A percentile compares a stretch with the other conserved stretches of the same genome.
phyloP scores from a whole-genome alignment of 106 monocot genomes.

The Chionographis japonica region DNA sequence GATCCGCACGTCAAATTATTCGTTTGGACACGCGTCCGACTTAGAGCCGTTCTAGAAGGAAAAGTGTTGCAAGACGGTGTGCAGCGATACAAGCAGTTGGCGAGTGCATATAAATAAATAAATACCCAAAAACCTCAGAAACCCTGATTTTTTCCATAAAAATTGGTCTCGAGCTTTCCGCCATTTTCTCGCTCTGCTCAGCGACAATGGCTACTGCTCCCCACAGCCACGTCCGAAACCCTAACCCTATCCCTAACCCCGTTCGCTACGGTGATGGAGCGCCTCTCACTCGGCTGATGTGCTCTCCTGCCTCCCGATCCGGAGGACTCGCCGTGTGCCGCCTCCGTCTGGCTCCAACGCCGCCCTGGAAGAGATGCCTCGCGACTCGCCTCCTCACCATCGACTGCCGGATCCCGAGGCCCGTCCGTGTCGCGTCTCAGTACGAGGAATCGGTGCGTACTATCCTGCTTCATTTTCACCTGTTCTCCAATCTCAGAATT shows the following conservation, averaged over 20 bases:
- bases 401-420: constrained; percentile 9
- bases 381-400: not conserved
- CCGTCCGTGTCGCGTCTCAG: not conserved
- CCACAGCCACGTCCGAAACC: constrained; percentile 12
- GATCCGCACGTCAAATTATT: no score
- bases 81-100: no score
- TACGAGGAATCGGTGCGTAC: constrained; percentile 38
- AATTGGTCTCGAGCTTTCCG: not conserved
- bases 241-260: constrained; percentile 15
- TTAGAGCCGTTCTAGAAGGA: no score
- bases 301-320: constrained; percentile 1
- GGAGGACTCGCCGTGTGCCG: not conserved
- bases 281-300: not conserved
- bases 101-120: not conserved
- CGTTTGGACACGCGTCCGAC: no score
- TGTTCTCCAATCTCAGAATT: not conserved
- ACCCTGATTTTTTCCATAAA: not conserved
- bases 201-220: constrained; percentile 17
- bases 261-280: not conserved
- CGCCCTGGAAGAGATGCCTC: not conserved
- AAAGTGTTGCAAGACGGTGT: no score
- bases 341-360: not conserved
- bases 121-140: constrained; percentile 1
- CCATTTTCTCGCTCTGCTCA: not conserved
- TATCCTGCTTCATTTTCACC: not conserved